Base-by-base conservation (phyloP, 1,284 basidiomycete genomes). In the Inonotus obliquus region DNA sequence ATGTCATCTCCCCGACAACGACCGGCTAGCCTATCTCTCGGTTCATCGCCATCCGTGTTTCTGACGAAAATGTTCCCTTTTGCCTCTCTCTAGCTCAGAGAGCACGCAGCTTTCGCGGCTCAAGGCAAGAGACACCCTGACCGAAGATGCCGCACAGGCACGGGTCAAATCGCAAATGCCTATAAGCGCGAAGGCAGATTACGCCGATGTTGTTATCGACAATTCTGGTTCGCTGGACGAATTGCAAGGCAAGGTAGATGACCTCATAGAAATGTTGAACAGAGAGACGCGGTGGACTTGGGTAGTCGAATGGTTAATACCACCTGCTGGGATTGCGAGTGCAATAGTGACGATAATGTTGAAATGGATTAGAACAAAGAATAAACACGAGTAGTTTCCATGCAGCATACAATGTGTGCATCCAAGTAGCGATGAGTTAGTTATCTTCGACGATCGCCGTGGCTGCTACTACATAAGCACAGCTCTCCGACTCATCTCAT, bases 151-250 rank as follows among this genome's bases (percentile, higher is more conserved):
- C 65, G 96, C 96, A 0, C 75, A 77, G 38, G 74, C 89, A 1
- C 84, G 96, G 10, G 81, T 98, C 23, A 79, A 82, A 27, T 84
- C 96, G 0, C 96, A 99, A 73, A 75, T 94, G 58, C 82, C 92
- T 0, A 89, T 98, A 38, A 71, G 83, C 0, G 77, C 85, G 25
- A 99, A 99, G 74, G 77, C 94, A 5, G 69, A 76, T 10, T 96
- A 92, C 68, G 96, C 95, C 0, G 94, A 97, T 69, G 72, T 86
- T 44, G 86, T 98, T 48, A 75, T 99, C 38, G 94, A 98, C 75
- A 99, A 99, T 72, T 92, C 91, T 4, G 91, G 92, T 1, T 80
- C 87, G 0, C 75, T 80, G 4, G 72, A 80, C 38, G 92, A 94
- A 57, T 78, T 96, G 1, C 79, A 87, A 39, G 70, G 71, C 0